Conservation (phyloP, 306 rosid genomes). For the Quercus robur region DNA sequence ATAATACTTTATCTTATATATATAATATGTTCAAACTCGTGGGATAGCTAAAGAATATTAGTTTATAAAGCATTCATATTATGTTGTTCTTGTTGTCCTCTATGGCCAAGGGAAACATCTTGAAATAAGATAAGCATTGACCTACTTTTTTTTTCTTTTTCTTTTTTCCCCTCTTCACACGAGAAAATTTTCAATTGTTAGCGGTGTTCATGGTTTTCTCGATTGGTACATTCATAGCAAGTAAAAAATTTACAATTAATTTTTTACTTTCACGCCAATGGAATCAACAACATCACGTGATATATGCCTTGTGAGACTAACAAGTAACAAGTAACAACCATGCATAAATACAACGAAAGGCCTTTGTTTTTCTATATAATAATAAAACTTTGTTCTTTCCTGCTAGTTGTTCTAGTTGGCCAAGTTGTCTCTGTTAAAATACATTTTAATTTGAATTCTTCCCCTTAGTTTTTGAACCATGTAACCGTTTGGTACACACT, state of each 20-base stretch:
- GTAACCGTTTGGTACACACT: not conserved
- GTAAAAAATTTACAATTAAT: not conserved
- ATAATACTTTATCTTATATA: too few relatives aligned
- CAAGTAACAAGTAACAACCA: not conserved
- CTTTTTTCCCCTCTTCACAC: not conserved
- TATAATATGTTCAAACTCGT: too few relatives aligned
- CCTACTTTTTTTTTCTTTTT: not conserved
- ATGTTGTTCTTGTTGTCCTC: too few relatives aligned
- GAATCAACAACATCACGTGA: not conserved
- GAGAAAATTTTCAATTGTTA: not conserved
- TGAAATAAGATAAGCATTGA: not conserved
- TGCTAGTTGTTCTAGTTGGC: not conserved
- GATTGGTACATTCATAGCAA: not conserved
- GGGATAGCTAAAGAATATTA: too few relatives aligned
- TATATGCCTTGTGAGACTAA: not conserved
- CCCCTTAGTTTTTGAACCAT: not conserved
- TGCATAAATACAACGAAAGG: not conserved
- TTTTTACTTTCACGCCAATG: not conserved
- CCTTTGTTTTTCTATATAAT: not conserved
- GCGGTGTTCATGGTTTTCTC: constrained; percentile 9
- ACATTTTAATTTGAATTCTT: not conserved
- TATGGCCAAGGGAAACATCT: not conserved
- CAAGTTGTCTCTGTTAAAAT: not conserved
- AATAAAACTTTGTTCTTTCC: too few relatives aligned
- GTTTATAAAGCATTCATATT: too few relatives aligned